Evolutionary conservation across 768 basidiomycete species (phyloP).

Genomic region (Tubosaeta sp.): DNA sequence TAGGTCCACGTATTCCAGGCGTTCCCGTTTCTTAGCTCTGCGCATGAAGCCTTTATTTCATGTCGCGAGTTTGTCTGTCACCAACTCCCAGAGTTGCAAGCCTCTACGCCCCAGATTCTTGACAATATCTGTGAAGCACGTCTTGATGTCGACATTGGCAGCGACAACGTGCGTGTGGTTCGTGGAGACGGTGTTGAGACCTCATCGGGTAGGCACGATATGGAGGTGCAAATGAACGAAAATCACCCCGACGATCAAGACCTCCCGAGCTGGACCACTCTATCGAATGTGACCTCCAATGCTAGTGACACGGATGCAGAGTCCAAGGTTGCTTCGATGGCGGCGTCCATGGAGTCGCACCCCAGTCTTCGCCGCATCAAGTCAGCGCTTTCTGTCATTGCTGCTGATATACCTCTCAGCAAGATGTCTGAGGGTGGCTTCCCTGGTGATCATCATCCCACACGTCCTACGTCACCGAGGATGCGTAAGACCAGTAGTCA

Average conservation of each 20-base stretch:
- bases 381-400: slow-evolving; percentile 29
- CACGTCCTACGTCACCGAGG: slow-evolving; percentile 44
- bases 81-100: slow-evolving; percentile 51
- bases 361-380: slow-evolving; percentile 26
- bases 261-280: slow-evolving; percentile 46
- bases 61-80: slow-evolving; percentile 66
- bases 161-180: slow-evolving; percentile 61
- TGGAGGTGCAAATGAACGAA: slow-evolving; percentile 35
- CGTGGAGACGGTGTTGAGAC: slow-evolving; percentile 69
- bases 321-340: slow-evolving; percentile 7
- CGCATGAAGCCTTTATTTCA: slow-evolving; percentile 64
- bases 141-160: slow-evolving; percentile 69
- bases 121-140: slow-evolving; percentile 51
- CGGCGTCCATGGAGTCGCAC: slow-evolving; percentile 10
- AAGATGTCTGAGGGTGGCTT: slow-evolving; percentile 8
- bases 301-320: slow-evolving; percentile 1
- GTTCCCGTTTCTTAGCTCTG: slow-evolving; percentile 70
- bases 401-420: slow-evolving; percentile 14
- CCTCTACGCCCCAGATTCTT: slow-evolving; percentile 48
- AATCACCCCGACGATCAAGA: slow-evolving; percentile 33
- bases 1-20: slow-evolving; percentile 91
- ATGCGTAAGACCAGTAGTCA: slow-evolving; percentile 48
- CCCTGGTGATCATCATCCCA: slow-evolving; percentile 4
- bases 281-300: slow-evolving; percentile 3
- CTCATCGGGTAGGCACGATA: slow-evolving; percentile 36